Percentiles rank a stretch among this genome's conserved stretches.
phyloP scores from a whole-genome alignment of 2,329 filamentous ascomycete species.

The Sporothrix curviconia region DNA sequence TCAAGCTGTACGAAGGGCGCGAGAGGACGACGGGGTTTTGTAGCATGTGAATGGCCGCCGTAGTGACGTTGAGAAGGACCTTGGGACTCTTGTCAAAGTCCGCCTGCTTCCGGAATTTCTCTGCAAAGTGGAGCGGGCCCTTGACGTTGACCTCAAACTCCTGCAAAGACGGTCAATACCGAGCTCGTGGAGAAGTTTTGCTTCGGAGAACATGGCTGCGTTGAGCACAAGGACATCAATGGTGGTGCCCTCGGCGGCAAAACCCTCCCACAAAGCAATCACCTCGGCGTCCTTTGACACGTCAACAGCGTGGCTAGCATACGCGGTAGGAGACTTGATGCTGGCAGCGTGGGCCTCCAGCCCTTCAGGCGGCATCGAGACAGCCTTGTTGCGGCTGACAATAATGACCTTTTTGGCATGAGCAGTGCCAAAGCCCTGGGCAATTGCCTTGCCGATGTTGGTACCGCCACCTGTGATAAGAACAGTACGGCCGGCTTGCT shows the following conservation, averaged over 20 bases:
- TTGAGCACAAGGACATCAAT: conserved; percentile 33
- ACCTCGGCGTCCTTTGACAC: neutral
- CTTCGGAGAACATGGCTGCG: conserved; percentile 17
- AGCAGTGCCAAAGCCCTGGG: conserved; percentile 11
- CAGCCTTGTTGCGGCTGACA: conserved; percentile 10
- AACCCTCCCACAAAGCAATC: conserved; percentile 2
- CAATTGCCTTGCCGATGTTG: conserved; percentile 16
- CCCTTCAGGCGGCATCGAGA: conserved; percentile 6
- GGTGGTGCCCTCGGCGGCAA: neutral
- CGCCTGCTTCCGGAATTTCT: conserved; percentile 19
- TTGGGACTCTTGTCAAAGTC: neutral
- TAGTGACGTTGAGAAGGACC: conserved; percentile 13
- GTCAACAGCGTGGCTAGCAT: neutral
- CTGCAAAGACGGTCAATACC: conserved; percentile 16
- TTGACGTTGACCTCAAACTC: conserved; percentile 20
- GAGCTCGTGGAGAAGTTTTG: conserved; percentile 12
- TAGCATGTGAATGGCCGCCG: conserved; percentile 16
- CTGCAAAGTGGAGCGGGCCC: conserved; percentile 15
- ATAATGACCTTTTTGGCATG: conserved; percentile 13
- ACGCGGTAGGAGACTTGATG: neutral
- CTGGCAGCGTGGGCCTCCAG: neutral
- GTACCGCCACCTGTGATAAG: conserved; percentile 17
- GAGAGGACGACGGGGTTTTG: conserved; percentile 19
- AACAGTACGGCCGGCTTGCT: conserved; percentile 36
- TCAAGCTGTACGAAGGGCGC: conserved; percentile 19